Evolutionary conservation across 2,329 filamentous ascomycete genomes (phyloP), one percentile per base, ranked within the genome.

Genomic region (Microsporum ferrugineum): DNA sequence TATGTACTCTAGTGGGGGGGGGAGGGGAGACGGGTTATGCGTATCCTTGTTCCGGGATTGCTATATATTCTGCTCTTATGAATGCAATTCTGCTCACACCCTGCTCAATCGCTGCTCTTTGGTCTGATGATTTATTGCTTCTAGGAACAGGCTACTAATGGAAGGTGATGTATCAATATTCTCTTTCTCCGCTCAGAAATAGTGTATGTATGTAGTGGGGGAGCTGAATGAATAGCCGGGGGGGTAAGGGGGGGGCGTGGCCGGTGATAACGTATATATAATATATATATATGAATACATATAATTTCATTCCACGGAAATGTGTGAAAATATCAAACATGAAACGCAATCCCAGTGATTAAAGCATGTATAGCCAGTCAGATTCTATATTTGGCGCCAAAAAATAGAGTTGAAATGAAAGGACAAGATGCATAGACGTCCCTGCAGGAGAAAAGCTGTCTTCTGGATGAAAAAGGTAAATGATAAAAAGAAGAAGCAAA

Each of bases 371-470:
- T 43, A 43, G 39, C 39, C 43, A 29, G 43, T 47, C 17, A 23
- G 43, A 27, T 53, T 53, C 49, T 53, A 53, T 53, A 53, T 53
- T 51, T 53, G 31, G 49, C 29, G 49, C 27, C n/a, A 53, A 53
- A 53, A 33, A 53, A 14, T 12, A 53, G 33, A 33, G 14, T 12
- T 27, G 7, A n/a, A n/a, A 53, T 23, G n/a, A 14, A 14, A 14
- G n/a, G 4, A 7, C 39, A 36, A 36, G 34, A 36, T 10, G 34
- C 34, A 36, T 5, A 36, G 34, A 36, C 34, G 10, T 10, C 34
- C 34, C 34, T 5, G 34, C 34, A 36, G 34, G 34, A 10, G 34
- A 36, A 36, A 36, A 10, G 5, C 10, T 36, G 5, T 39, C 38
- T 39, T 39, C 14, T 3, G 38, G 38, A 39, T 2, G 38, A 39